Percentiles rank a stretch among this genome's conserved stretches.
These are phyloP conservation scores for Gillenia trifoliata DNA, from an alignment of 306 rosid species.

Conservation along the genomic window DNA sequence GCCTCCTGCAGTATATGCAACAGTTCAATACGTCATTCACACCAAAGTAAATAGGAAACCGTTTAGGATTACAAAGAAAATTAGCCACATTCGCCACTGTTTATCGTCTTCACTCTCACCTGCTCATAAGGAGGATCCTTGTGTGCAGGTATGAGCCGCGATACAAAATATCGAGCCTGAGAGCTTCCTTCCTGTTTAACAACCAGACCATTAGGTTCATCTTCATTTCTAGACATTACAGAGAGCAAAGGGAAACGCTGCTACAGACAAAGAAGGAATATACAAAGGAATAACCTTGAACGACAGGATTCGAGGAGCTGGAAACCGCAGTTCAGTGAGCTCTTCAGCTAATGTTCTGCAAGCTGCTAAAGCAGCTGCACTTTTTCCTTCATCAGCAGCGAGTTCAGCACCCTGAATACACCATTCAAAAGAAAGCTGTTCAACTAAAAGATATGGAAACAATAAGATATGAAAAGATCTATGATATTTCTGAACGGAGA, in stretches of 20 bases:
- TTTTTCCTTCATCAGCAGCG: conserved; percentile 79
- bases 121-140: conserved; percentile 99
- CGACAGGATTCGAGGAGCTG: conserved; percentile 95
- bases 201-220: conserved; percentile 18
- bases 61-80: neutral
- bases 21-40: neutral
- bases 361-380: conserved; percentile 95
- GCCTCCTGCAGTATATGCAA: conserved; percentile 61
- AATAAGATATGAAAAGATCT: neutral
- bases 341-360: conserved; percentile 99
- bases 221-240: conserved; percentile 23
- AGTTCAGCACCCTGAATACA: conserved; percentile 89
- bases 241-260: neutral
- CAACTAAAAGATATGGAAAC: neutral
- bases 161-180: conserved; percentile 86
- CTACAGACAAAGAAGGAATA: neutral
- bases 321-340: conserved; percentile 81
- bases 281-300: conserved; percentile 57
- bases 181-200: conserved; percentile 96
- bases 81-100: no score
- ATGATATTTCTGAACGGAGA: conserved; percentile 10
- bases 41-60: neutral
- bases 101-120: conserved; percentile 37
- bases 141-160: conserved; percentile 95
- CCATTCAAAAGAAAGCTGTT: conserved; percentile 15